Evolutionary conservation across 2,329 filamentous ascomycete species (phyloP).

Genomic region (Colletotrichum nymphaeae): DNA sequence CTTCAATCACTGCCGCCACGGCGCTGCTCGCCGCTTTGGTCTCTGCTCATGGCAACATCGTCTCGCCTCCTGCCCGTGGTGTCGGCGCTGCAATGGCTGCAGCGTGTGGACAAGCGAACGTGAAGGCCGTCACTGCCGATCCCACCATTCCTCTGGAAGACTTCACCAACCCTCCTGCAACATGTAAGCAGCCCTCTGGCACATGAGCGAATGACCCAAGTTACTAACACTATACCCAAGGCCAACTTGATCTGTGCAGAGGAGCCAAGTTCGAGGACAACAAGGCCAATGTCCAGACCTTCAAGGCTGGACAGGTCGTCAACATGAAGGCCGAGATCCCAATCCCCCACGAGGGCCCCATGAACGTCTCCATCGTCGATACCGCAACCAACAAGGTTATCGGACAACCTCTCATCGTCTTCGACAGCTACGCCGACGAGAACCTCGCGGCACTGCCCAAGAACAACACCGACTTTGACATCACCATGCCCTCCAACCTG

Average conservation of each 20-base stretch:
- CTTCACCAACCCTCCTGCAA: conserved; percentile 38
- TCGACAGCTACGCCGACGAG: conserved; percentile 65
- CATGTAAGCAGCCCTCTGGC: conserved; percentile 40
- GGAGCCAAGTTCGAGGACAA: conserved; percentile 60
- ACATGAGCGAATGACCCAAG: not conserved
- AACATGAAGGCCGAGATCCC: conserved; percentile 53
- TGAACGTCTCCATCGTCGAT: conserved; percentile 69
- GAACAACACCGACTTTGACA: conserved; percentile 58
- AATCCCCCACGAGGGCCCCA: conserved; percentile 58
- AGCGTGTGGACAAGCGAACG: conserved; percentile 55
- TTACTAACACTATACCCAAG: conserved; percentile 6
- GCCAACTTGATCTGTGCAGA: conserved; percentile 56
- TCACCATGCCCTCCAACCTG: conserved; percentile 47
- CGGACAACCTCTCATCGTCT: conserved; percentile 64
- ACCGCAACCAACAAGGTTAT: conserved; percentile 63
- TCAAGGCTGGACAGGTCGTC: conserved; percentile 54
- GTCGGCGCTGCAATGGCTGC: conserved; percentile 55
- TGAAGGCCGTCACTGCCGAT: conserved; percentile 48
- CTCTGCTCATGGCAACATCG: conserved; percentile 57
- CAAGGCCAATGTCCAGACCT: conserved; percentile 53
- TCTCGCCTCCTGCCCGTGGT: conserved; percentile 52
- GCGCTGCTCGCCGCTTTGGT: conserved; percentile 40
- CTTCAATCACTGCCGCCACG: conserved; percentile 30
- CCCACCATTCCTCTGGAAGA: conserved; percentile 49
- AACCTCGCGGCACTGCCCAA: conserved; percentile 46